These are phyloP conservation scores for Zasmidium angulare DNA, from an alignment of 2,329 filamentous ascomycete species.

Conservation along the genomic window DNA sequence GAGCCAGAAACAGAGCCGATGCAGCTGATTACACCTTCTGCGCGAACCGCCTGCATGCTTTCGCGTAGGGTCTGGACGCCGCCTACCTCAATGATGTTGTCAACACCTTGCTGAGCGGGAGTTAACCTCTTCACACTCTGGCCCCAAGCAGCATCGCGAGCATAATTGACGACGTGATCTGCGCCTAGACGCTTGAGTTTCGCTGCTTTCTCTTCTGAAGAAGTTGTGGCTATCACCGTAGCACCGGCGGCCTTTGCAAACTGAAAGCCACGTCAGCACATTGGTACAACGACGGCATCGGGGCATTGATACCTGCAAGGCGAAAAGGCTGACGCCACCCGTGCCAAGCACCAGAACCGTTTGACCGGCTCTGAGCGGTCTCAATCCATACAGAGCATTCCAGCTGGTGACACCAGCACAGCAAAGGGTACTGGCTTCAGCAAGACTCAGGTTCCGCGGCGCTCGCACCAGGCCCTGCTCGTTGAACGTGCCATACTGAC, in stretches of 20 bases:
- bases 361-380: neutral
- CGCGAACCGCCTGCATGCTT: neutral
- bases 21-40: neutral
- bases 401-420: constrained; percentile 2
- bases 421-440: constrained; percentile 1
- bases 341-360: constrained; percentile 48
- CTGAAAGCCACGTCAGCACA: constrained; percentile 26
- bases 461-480: neutral
- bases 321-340: constrained; percentile 67
- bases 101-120: constrained; percentile 54
- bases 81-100: constrained; percentile 52
- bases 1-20: neutral
- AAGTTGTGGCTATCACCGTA: constrained; percentile 59
- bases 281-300: neutral
- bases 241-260: constrained; percentile 56
- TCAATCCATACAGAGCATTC: constrained; percentile 2
- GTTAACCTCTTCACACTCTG: constrained; percentile 53
- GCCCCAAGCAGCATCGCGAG: constrained; percentile 54
- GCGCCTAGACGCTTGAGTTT: constrained; percentile 54
- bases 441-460: neutral
- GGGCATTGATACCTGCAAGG: constrained; percentile 42
- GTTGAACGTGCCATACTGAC: neutral
- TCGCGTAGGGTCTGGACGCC: neutral
- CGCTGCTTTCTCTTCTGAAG: constrained; percentile 50
- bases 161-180: constrained; percentile 60